Percentiles rank a stretch among this genome's conserved stretches.
These are phyloP conservation scores for Colletotrichum tabaci DNA, from an alignment of 2,329 filamentous ascomycete genomes.

Conservation along the genomic window DNA sequence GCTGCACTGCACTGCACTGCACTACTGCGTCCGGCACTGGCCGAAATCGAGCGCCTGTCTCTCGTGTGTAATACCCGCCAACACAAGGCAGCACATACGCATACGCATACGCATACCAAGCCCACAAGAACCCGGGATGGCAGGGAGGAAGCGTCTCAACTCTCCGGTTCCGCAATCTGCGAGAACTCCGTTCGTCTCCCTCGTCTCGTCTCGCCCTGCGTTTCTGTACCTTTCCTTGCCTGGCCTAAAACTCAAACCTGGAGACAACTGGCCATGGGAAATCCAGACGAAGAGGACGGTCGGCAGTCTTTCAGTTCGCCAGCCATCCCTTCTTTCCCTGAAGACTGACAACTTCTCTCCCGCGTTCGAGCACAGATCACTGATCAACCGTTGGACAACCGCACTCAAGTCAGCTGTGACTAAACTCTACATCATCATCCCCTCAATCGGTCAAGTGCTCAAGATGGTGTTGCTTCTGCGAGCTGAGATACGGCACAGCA, in stretches of 20 bases:
- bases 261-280: neutral
- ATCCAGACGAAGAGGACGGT: neutral
- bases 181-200: neutral
- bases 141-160: conserved; percentile 13
- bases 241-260: neutral
- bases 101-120: no score
- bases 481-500: neutral
- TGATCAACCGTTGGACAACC: neutral
- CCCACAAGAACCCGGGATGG: neutral
- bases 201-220: conserved; percentile 19
- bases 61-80: conserved; percentile 8
- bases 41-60: conserved; percentile 21
- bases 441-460: neutral
- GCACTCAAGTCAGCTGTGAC: conserved; percentile 2
- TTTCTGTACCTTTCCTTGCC: neutral
- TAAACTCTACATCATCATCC: conserved; percentile 4
- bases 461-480: conserved; percentile 3
- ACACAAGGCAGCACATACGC: neutral
- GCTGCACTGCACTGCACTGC: neutral
- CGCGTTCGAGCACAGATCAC: conserved; percentile 8
- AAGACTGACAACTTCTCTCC: neutral
- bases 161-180: conserved; percentile 18
- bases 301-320: neutral
- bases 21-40: neutral
- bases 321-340: neutral